Percentiles rank a stretch among this genome's conserved stretches.
Evolutionary conservation across 2,329 filamentous ascomycete genomes (phyloP).

Genomic region (Rutstroemia sp.): DNA sequence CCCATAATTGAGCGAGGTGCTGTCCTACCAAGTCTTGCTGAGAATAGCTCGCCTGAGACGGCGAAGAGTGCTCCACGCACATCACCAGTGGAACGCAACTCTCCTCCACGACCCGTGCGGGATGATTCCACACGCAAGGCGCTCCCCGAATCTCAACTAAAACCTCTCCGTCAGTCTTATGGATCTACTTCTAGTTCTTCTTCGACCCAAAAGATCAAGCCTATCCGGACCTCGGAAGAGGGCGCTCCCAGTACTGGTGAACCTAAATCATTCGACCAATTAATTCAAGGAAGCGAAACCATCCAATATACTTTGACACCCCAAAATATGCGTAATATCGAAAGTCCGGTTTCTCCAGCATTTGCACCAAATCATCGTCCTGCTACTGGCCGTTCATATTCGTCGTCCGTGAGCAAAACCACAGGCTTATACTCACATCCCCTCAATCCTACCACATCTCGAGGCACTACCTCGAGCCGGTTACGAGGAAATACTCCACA

Average conservation of each 20-base stretch:
- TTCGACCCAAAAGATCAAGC: conserved; percentile 39
- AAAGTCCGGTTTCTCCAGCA: conserved; percentile 43
- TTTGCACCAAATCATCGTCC: conserved; percentile 14
- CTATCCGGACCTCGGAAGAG: conserved; percentile 52
- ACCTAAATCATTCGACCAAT: conserved; percentile 65
- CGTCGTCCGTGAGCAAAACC: conserved; percentile 21
- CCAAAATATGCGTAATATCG: conserved; percentile 68
- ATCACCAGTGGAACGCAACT: conserved; percentile 9
- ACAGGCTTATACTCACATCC: conserved; percentile 20
- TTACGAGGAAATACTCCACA: conserved; percentile 22
- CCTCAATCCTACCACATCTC: background rate
- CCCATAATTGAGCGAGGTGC: background rate
- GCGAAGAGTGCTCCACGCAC: background rate
- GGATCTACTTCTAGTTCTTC: conserved; percentile 47
- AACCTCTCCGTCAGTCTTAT: conserved; percentile 26
- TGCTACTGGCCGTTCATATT: conserved; percentile 20
- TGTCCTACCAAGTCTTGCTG: background rate
- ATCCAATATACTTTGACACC: conserved; percentile 78
- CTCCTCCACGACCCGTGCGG: conserved; percentile 12
- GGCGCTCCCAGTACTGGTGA: conserved; percentile 47
- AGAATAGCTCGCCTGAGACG: background rate
- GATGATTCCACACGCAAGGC: conserved; percentile 13
- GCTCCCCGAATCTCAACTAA: conserved; percentile 9
- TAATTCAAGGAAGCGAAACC: conserved; percentile 76
- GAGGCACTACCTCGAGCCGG: conserved; percentile 15